Evolutionary conservation across 176 grass and related monocot species (phyloP).

Genomic region (Saccharum officinarum): DNA sequence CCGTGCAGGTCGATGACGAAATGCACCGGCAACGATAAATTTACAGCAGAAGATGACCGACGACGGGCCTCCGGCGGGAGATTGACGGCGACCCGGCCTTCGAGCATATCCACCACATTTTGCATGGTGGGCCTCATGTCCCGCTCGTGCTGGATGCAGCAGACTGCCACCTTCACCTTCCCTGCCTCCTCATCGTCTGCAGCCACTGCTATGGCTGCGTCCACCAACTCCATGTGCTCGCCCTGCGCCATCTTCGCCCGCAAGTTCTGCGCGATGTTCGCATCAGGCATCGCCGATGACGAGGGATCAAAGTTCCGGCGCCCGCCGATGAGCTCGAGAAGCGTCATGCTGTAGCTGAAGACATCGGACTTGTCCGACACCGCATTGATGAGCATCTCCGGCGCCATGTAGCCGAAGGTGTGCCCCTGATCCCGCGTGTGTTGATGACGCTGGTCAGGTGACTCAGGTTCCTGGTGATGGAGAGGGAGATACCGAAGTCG

Average conservation of each 20-base stretch:
- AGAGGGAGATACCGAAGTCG: background rate
- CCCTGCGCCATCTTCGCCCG: constrained; percentile 28
- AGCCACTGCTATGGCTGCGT: constrained; percentile 5
- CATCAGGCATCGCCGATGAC: background rate
- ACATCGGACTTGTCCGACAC: constrained; percentile 49
- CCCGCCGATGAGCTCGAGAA: constrained; percentile 46
- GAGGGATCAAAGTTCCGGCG: constrained; percentile 31
- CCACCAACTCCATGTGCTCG: constrained; percentile 40
- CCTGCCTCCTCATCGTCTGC: background rate
- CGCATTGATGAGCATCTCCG: constrained; percentile 46
- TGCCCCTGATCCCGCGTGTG: constrained; percentile 35
- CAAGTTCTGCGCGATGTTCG: background rate
- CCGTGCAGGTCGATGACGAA: no score
- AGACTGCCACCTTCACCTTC: no score
- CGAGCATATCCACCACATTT: constrained; percentile 41
- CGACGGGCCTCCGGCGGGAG: no score
- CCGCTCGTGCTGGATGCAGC: no score
- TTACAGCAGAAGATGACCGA: no score
- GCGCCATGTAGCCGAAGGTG: constrained; percentile 49
- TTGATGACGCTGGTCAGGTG: constrained; percentile 29
- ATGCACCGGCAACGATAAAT: no score
- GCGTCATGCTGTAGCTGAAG: constrained; percentile 61
- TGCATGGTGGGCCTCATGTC: constrained; percentile 42
- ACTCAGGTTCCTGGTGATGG: background rate
- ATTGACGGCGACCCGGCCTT: no score